Conservation (phyloP, 2,329 filamentous ascomycete species). For the Hypoxylon sp. region DNA sequence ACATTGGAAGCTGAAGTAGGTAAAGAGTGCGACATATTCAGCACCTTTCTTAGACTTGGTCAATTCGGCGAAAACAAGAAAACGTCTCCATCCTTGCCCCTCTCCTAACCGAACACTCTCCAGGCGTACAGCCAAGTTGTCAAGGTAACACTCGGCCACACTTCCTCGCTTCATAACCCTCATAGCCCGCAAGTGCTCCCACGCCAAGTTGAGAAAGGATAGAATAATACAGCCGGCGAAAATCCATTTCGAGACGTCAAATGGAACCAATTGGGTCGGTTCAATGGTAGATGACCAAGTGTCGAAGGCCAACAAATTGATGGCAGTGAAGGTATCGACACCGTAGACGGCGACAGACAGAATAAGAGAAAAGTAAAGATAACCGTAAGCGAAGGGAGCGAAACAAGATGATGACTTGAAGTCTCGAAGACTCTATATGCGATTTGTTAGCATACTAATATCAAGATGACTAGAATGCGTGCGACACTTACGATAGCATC, state of each 20-base stretch:
- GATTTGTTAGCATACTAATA: no score
- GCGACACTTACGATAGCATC: slow-evolving; percentile 85
- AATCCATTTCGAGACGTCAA: slow-evolving; percentile 89
- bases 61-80: slow-evolving; percentile 89
- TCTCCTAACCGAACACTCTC: slow-evolving; percentile 81
- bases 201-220: slow-evolving; percentile 82
- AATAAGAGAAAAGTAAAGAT: slow-evolving; percentile 81
- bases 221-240: slow-evolving; percentile 92
- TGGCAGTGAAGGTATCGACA: slow-evolving; percentile 91
- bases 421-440: slow-evolving; percentile 67
- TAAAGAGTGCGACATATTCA: slow-evolving; percentile 89
- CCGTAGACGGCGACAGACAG: slow-evolving; percentile 85
- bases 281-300: slow-evolving; percentile 86
- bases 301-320: slow-evolving; percentile 89
- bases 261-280: slow-evolving; percentile 72
- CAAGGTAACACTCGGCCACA: slow-evolving; percentile 90
- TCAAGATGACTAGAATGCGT: no score
- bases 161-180: slow-evolving; percentile 85
- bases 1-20: slow-evolving; percentile 81
- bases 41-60: slow-evolving; percentile 91
- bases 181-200: slow-evolving; percentile 81
- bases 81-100: slow-evolving; percentile 84
- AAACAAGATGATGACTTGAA: slow-evolving; percentile 86
- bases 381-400: slow-evolving; percentile 80
- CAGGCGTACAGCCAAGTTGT: slow-evolving; percentile 83